Percentiles rank a stretch among this genome's conserved stretches.
Conservation (phyloP, 148 eudicot genomes). For the Nyssa sinensis region DNA sequence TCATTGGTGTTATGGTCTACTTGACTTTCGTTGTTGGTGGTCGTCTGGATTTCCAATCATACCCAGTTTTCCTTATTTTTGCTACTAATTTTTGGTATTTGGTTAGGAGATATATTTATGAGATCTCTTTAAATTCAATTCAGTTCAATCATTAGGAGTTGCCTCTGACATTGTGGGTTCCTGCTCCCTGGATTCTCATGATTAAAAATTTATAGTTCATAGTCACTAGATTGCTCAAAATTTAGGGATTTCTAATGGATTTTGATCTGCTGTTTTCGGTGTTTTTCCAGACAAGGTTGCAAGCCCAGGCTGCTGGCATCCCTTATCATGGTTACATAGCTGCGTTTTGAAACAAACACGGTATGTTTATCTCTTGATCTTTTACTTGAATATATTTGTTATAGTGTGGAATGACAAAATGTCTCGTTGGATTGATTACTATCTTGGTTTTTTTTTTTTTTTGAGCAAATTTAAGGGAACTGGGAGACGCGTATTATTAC, state of each 20-base stretch:
- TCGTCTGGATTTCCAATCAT: too few species aligned
- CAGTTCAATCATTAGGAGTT: neutral
- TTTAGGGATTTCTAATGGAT: neutral
- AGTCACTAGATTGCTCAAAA: neutral
- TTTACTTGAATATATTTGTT: too few species aligned
- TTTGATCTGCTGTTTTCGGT: neutral
- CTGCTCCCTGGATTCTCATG: too few species aligned
- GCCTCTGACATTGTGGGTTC: neutral
- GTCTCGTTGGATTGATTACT: too few species aligned
- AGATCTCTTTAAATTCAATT: neutral
- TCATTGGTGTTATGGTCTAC: too few species aligned
- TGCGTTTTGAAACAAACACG: conserved; percentile 48
- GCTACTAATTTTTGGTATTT: neutral
- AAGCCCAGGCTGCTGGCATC: conserved; percentile 95
- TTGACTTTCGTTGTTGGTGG: too few species aligned
- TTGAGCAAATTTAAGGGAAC: too few species aligned
- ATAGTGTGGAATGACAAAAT: too few species aligned
- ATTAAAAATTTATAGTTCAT: neutral
- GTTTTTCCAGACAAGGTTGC: conserved; percentile 77
- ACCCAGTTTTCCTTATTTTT: too few species aligned
- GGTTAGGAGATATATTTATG: neutral
- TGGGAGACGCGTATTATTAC: too few species aligned
- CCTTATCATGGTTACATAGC: conserved; percentile 42
- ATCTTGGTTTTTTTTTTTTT: too few species aligned
- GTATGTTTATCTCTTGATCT: conserved; percentile 34